These are phyloP conservation scores for Penicillium crystallinum DNA, from an alignment of 495 filamentous ascomycete genomes.

Conservation along the genomic window DNA sequence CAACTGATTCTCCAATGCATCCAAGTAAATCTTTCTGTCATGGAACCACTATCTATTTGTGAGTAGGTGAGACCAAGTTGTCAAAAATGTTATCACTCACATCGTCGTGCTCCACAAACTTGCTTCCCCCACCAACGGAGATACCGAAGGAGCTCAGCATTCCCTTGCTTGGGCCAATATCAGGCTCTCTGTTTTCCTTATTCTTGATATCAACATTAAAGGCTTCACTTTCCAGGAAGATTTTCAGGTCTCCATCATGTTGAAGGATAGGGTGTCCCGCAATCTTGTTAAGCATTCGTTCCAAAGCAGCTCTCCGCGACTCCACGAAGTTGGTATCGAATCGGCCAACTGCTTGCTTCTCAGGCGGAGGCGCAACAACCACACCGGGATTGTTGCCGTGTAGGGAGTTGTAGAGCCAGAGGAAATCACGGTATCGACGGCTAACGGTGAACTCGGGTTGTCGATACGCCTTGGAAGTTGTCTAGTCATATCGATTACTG, in stretches of 20 bases:
- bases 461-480: constrained; percentile 91
- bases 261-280: constrained; percentile 86
- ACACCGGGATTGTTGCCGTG: constrained; percentile 93
- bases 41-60: constrained; percentile 76
- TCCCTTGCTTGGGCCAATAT: constrained; percentile 83
- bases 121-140: constrained; percentile 63
- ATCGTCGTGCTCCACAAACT: constrained; percentile 98
- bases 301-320: constrained; percentile 78
- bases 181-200: constrained; percentile 87
- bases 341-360: constrained; percentile 94
- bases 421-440: constrained; percentile 89
- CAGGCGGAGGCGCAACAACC: constrained; percentile 91
- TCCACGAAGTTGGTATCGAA: constrained; percentile 98
- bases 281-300: constrained; percentile 96
- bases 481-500: constrained; percentile 44
- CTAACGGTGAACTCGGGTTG: constrained; percentile 86
- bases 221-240: constrained; percentile 92
- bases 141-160: constrained; percentile 83
- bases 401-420: constrained; percentile 93
- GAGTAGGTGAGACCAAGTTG: neutral
- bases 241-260: constrained; percentile 87
- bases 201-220: constrained; percentile 97
- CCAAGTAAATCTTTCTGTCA: constrained; percentile 87
- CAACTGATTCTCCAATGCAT: constrained; percentile 90
- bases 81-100: constrained; percentile 46